Evolutionary conservation across 768 basidiomycete genomes (phyloP).

Genomic region (Mycena epipterygia): DNA sequence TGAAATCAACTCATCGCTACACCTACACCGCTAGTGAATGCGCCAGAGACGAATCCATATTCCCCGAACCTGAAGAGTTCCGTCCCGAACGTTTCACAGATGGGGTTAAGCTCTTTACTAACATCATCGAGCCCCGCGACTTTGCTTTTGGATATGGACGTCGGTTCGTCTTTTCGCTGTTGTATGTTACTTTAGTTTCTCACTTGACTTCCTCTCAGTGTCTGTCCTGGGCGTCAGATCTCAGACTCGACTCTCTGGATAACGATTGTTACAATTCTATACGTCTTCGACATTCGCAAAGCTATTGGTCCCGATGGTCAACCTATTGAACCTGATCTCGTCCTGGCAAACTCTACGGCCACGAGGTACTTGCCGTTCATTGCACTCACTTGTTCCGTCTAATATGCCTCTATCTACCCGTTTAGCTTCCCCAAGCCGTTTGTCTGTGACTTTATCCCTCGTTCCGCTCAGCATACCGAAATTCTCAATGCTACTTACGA

Average conservation of each 20-base stretch:
- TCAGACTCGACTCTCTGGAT: conserved; percentile 13
- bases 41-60: conserved; percentile 15
- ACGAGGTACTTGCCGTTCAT: conserved; percentile 7
- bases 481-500: conserved; percentile 14
- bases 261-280: conserved; percentile 13
- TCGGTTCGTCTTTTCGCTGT: conserved; percentile 12
- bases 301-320: conserved; percentile 15
- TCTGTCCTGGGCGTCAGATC: conserved; percentile 14
- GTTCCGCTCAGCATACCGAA: conserved; percentile 13
- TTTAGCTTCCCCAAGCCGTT: conserved; percentile 14
- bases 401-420: conserved; percentile 9
- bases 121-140: conserved; percentile 14
- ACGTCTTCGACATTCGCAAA: conserved; percentile 16
- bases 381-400: conserved; percentile 7
- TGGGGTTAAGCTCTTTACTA: conserved; percentile 11
- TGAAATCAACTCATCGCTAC: conserved; percentile 10
- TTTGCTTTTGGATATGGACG: conserved; percentile 16
- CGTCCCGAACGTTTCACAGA: conserved; percentile 16
- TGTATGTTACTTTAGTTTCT: conserved; percentile 6
- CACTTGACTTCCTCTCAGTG: conserved; percentile 11
- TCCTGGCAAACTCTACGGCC: conserved; percentile 6
- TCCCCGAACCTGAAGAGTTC: conserved; percentile 12
- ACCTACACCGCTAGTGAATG: conserved; percentile 11
- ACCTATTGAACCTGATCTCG: conserved; percentile 15
- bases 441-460: conserved; percentile 13